Base-by-base conservation (phyloP, 192 early-diverging fungal species). In the Gonapodya sp. region DNA sequence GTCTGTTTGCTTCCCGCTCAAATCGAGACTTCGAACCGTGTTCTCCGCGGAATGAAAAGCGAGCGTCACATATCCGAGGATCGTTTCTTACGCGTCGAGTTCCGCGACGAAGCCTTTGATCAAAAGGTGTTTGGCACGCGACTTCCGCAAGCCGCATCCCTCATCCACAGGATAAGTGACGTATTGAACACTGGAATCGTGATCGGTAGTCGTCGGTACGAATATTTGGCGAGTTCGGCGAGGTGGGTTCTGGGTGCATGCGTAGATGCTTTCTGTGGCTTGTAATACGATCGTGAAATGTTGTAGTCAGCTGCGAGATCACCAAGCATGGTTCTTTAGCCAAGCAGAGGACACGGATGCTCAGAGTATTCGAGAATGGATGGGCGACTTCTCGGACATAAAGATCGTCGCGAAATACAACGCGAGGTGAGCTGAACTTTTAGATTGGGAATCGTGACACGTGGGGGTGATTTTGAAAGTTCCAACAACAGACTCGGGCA, bases 281-380 rank as follows among this genome's bases (percentile, higher is more conserved):
- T 0, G 30, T 1, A 35, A 14, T 24, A 83, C 78, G 24, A 31
- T 80, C 1, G 18, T 46, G 1, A 64, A 75, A 33, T 2, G 2
- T 79, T 82, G 73, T 33, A 64, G 46, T 79, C 92, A 89, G 81
- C 82, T 92, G 18, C 86, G 90, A 24, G 90, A 89, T 34, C 89
- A 89, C 72, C 89, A 87, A 35, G 93, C 87, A 31, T 95, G 92
- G 93, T 94, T 93, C 81, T 95, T 93, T 85, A 87, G 88, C 34
- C 84, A 88, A 14, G 84, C 84, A 24, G 36, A 37, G 2, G 83
- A 83, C 0, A 80, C 90, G 0, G 86, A 83, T 8, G 87, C 86
- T 0, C 85, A 89, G 46, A 79, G 81, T 34, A 92, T 95, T 46
- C 86, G 88, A 0, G 34, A 73, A 0, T 91, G 91, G 89, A 94